Evolutionary conservation across 225 moss, liverwort and hornwort genomes (phyloP).

Genomic region (Anthoceros angustus): DNA sequence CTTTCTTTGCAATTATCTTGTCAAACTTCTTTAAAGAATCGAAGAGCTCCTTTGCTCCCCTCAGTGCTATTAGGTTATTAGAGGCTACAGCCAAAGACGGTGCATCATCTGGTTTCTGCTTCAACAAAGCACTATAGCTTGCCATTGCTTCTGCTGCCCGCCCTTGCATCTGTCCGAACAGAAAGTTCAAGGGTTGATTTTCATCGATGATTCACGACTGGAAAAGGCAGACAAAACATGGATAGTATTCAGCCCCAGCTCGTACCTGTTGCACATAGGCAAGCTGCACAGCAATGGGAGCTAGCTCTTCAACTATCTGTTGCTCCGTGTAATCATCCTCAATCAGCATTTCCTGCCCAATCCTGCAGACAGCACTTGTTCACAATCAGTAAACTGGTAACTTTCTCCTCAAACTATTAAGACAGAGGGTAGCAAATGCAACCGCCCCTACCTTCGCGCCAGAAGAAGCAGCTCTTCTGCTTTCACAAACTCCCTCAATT

Average conservation of each 20-base stretch:
- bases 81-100: constrained; percentile 77
- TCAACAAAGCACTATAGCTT: constrained; percentile 58
- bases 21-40: constrained; percentile 90
- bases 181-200: background rate
- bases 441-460: constrained; percentile 36
- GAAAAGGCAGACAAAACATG: background rate
- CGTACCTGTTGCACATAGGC: constrained; percentile 71
- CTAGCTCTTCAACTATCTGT: constrained; percentile 71
- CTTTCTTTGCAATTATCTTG: constrained; percentile 80
- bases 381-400: background rate
- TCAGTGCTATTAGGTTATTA: constrained; percentile 68
- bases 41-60: constrained; percentile 80
- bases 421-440: background rate
- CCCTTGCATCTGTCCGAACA: constrained; percentile 42
- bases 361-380: constrained; percentile 17
- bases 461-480: constrained; percentile 84
- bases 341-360: constrained; percentile 77
- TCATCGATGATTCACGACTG: background rate
- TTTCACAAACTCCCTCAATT: constrained; percentile 45
- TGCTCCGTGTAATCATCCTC: constrained; percentile 67
- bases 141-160: constrained; percentile 57
- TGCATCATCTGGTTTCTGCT: constrained; percentile 60
- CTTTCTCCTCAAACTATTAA: background rate
- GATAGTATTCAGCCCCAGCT: background rate
- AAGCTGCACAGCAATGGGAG: constrained; percentile 85